Base-by-base conservation (phyloP, 805 yeast genomes). In the Candida berthetii region DNA sequence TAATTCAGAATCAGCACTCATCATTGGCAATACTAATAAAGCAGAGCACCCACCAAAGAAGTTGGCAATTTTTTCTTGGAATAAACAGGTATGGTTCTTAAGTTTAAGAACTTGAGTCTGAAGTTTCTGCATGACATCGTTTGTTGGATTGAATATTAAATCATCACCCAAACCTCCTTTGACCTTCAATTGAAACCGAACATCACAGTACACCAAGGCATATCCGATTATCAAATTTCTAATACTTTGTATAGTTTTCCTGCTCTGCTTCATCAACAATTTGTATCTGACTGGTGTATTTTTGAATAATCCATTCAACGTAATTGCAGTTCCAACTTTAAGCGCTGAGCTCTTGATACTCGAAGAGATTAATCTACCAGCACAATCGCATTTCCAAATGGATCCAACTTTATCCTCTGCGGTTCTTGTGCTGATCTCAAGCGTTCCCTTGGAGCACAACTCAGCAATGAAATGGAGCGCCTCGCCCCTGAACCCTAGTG, bases 401-500 rank as follows among this genome's bases (percentile, higher is more conserved):
- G 63, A 64, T 0, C 95, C 96, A 46, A 82, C 68, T 1, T 69
- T 63, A n/a, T 68, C 72, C 0, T 40, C 35, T 4, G 35, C 15
- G 3, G 65, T 58, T 40, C 53, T 62, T 1, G 69, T 58, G 9
- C n/a, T 9, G 8, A 27, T 27, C n/a, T 8, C 48, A 46, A 68
- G 37, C 0, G 55, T 38, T 1, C 62, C 60, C 16, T 57, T 50
- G 4, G 39, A 44, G 3, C 50, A 42, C 18, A 63, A 43, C 36
- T 50, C 63, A 20, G 65, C 57, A 18, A 76, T 50, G 34, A 61
- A 57, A 48, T 60, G 62, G 7, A 76, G 50, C 0, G 78, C 77
- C 44, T 72, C 74, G 7, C 80, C 82, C 52, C 76, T 58, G 45
- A 69, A 74, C 1, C 81, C 80, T 40, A 69, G 57, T 0, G 75